Percentiles rank a stretch among this genome's conserved stretches.
Conservation (phyloP, 345 rosid species). For the Euphorbia tirucalli region DNA sequence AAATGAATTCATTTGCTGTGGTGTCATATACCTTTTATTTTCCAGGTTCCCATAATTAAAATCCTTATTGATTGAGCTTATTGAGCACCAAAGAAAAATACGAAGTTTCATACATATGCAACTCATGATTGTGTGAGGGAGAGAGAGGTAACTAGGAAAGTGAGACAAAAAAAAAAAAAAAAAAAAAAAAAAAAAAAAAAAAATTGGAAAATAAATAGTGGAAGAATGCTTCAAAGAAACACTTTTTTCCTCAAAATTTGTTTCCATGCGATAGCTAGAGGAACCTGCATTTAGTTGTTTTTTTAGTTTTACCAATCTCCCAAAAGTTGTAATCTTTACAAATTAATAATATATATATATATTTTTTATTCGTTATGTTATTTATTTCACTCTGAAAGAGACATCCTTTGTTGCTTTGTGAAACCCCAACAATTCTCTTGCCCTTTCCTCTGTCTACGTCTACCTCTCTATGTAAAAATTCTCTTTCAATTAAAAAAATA, state of each 20-base stretch:
- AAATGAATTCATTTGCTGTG: too few species aligned
- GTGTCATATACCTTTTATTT: too few species aligned
- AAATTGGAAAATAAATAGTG: too few species aligned
- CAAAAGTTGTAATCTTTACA: not conserved
- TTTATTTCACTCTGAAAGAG: slow-evolving; percentile 15
- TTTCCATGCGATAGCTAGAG: slow-evolving; percentile 8
- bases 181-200: too few species aligned
- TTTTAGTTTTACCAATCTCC: slow-evolving; percentile 1
- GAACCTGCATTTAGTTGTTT: slow-evolving; percentile 19
- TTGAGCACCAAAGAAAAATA: not conserved
- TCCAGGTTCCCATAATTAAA: too few species aligned
- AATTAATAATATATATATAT: too few species aligned
- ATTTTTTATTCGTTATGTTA: not conserved
- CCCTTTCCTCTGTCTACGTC: slow-evolving; percentile 31
- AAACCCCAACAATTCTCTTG: slow-evolving; percentile 13
- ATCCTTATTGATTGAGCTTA: slow-evolving; percentile 1
- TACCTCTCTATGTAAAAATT: not conserved
- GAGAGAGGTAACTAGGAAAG: too few species aligned
- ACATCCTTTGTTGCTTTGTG: slow-evolving; percentile 19
- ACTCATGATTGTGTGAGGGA: too few species aligned
- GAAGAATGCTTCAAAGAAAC: slow-evolving; percentile 21
- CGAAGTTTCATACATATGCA: not conserved
- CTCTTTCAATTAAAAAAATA: too few species aligned
- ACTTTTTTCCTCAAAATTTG: slow-evolving; percentile 20
- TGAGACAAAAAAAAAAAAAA: too few species aligned